Percentiles rank a stretch among this genome's conserved stretches.
Conservation (phyloP, 805 yeast species). For the Pichia manshurica region DNA sequence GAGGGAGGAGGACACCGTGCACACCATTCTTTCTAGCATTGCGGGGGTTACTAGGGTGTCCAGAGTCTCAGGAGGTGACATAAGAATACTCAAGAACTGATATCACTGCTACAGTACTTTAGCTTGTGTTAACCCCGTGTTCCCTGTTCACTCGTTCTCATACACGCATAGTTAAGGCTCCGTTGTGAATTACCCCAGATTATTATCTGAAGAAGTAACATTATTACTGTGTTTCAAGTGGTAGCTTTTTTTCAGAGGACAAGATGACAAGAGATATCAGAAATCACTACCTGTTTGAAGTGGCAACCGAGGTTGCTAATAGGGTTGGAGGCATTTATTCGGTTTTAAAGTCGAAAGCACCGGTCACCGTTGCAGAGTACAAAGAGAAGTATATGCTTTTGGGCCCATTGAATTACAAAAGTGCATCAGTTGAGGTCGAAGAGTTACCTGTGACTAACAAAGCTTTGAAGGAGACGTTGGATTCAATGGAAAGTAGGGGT, state of each 20-base stretch:
- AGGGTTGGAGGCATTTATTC: slow-evolving; percentile 97
- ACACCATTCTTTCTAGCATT: too few relatives aligned
- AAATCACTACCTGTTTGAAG: slow-evolving; percentile 84
- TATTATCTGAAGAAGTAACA: not conserved
- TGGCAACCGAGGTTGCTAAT: slow-evolving; percentile 96
- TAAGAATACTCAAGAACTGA: too few relatives aligned
- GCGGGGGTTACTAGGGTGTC: too few relatives aligned
- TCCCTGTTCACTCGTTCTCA: too few relatives aligned
- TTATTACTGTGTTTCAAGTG: not conserved
- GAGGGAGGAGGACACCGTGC: too few relatives aligned
- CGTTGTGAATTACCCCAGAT: slow-evolving; percentile 2
- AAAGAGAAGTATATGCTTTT: slow-evolving; percentile 77
- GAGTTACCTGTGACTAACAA: slow-evolving; percentile 47
- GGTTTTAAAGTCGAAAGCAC: slow-evolving; percentile 93
- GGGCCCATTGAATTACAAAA: slow-evolving; percentile 76
- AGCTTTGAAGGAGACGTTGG: slow-evolving; percentile 55
- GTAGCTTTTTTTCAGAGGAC: not conserved
- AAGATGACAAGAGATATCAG: slow-evolving; percentile 76
- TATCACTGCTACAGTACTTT: too few relatives aligned
- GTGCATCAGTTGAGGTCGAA: slow-evolving; percentile 79
- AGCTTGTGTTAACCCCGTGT: too few relatives aligned
- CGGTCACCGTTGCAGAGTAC: slow-evolving; percentile 91
- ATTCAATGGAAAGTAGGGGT: slow-evolving; percentile 78
- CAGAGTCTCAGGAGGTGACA: too few relatives aligned
- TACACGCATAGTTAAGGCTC: too few relatives aligned